A percentile compares a stretch with the other conserved stretches of the same genome.
Evolutionary conservation across 257 asterid species (phyloP).

Genomic region (Solanum pennellii): DNA sequence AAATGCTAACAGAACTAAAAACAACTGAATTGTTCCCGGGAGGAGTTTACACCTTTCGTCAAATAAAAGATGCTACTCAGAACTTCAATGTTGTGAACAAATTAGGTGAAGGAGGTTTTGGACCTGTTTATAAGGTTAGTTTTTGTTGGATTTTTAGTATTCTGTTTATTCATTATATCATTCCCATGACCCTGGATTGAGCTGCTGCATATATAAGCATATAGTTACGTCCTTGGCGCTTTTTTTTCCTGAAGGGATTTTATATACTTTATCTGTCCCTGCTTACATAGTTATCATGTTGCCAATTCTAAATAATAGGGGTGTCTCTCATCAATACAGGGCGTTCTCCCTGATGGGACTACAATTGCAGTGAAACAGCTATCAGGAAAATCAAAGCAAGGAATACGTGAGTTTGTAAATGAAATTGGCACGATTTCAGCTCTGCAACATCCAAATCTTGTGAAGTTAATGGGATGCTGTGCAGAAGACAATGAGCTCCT

Average conservation of each 20-base stretch:
- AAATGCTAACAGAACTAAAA: background rate
- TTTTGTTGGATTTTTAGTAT: background rate
- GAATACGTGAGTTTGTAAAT: constrained; percentile 5
- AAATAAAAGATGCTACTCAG: constrained; percentile 12
- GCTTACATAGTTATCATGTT: background rate
- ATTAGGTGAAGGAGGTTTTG: constrained; percentile 11
- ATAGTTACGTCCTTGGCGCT: background rate
- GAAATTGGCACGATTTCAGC: constrained; percentile 11
- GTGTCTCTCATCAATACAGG: background rate
- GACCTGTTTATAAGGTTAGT: constrained; percentile 9
- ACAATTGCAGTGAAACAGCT: constrained; percentile 8
- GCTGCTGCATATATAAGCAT: background rate
- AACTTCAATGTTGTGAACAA: background rate
- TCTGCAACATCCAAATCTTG: constrained; percentile 13
- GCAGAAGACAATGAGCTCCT: constrained; percentile 5
- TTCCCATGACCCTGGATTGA: background rate
- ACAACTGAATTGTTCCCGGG: constrained; percentile 11
- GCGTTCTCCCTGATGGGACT: background rate
- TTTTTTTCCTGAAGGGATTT: background rate
- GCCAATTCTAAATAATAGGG: background rate
- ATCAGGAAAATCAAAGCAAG: constrained; percentile 13
- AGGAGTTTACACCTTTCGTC: constrained; percentile 1
- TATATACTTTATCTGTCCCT: background rate
- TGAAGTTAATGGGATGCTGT: constrained; percentile 9
- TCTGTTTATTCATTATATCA: background rate